Evolutionary conservation across 148 eudicot species (phyloP), one percentile per base, ranked within the genome.

Genomic region (Spergularia bocconei): DNA sequence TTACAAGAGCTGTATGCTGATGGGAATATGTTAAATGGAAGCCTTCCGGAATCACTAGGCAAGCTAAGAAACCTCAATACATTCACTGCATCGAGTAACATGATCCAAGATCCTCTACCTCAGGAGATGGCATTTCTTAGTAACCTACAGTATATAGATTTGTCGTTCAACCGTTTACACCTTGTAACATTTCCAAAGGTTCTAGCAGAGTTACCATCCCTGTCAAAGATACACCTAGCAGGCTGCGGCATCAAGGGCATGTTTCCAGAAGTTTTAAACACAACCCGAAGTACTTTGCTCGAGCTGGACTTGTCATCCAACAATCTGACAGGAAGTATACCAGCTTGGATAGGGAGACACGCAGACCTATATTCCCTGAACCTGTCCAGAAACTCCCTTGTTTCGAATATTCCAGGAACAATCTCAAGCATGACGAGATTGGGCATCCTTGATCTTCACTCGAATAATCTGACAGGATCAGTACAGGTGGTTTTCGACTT

Each of bases 281-380:
- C 79, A 14, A 63, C 82, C 13, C 69, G 71, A 38, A 70, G 84
- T 53, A 57, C 78, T 44, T 47, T 86, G 23, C 79, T 75, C 69
- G 82, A 86, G 66, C 74, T 88, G 39, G 89, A 86, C 71, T 79
- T 88, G 51, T 87, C 93, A 41, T 75, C 65, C 17, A 89, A 89
- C 68, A 71, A 54, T 56, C 73, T 89, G 48, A 82, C 80, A 36
- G 90, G 90, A 79, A 74, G 55, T 10, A 79, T 87, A 79, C 89
- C 90, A 5, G 77, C 66, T 20, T 88, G 87, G 91, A 63, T 89
- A 13, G 87, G 91, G 58, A 81, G 50, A 63, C 65, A 84, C 6
- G 21, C 69, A 3, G 51, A n/a, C 19, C 80, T 88, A 9, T 90
- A 88, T 68, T 66, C 74, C 0, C 70, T 90, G 21, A 90, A 90